Percentiles rank a stretch among this genome's conserved stretches.
Evolutionary conservation across 192 early-diverging fungal species (phyloP).

Genomic region (Kickxella alabastrina): DNA sequence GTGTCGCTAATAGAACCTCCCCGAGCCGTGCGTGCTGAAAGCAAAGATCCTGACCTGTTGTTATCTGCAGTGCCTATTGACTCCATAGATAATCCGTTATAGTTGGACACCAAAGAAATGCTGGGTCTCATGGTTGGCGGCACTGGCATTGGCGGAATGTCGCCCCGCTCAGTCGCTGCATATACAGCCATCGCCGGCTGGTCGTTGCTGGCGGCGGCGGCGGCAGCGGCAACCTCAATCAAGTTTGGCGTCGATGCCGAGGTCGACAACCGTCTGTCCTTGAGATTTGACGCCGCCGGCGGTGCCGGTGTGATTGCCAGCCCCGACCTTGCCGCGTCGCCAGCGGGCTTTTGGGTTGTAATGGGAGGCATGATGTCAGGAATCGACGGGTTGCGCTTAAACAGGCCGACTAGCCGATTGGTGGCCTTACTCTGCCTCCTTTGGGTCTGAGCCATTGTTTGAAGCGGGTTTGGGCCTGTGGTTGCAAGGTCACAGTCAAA

Average conservation of each 20-base stretch:
- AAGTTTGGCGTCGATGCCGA: slow-evolving; percentile 49
- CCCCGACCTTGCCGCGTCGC: slow-evolving; percentile 8
- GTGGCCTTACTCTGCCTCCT: slow-evolving; percentile 50
- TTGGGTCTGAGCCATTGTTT: slow-evolving; percentile 36
- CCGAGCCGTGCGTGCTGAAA: slow-evolving; percentile 7
- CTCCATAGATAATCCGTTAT: slow-evolving; percentile 1
- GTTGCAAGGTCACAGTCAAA: neutral
- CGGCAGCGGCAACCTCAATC: slow-evolving; percentile 39
- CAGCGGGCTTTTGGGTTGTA: slow-evolving; percentile 14
- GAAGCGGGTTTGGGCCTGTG: neutral
- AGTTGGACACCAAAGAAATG: slow-evolving; percentile 16
- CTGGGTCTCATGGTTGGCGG: slow-evolving; percentile 42
- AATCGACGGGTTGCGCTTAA: slow-evolving; percentile 48
- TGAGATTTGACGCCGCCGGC: slow-evolving; percentile 2
- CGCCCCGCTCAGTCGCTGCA: slow-evolving; percentile 44
- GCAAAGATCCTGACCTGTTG: neutral
- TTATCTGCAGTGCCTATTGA: neutral
- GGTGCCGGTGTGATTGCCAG: slow-evolving; percentile 11
- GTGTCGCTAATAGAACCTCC: slow-evolving; percentile 26
- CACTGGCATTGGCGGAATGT: slow-evolving; percentile 48
- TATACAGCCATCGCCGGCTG: slow-evolving; percentile 40
- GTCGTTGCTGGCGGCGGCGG: slow-evolving; percentile 39
- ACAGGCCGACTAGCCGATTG: slow-evolving; percentile 37
- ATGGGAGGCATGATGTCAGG: slow-evolving; percentile 36
- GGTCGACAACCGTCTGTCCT: slow-evolving; percentile 43